Evolutionary conservation across 257 asterid species (phyloP).

Genomic region (Voacanga thouarsii): DNA sequence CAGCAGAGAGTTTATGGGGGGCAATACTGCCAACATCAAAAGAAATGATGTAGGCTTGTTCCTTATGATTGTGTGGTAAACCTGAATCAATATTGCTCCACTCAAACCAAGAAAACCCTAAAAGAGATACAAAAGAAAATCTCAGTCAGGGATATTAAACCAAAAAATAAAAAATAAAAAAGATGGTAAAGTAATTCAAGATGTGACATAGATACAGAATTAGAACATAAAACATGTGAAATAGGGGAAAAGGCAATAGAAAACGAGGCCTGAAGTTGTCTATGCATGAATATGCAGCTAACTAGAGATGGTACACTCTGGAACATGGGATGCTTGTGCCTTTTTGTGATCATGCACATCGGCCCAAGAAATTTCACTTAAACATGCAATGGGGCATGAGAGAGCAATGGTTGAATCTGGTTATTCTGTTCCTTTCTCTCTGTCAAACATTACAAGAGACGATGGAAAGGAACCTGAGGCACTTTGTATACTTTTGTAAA

Average conservation of each 20-base stretch:
- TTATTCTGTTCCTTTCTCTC: neutral
- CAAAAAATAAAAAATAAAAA: neutral
- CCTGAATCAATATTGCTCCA: slow-evolving; percentile 85
- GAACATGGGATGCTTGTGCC: neutral
- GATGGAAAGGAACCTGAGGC: neutral
- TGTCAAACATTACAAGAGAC: neutral
- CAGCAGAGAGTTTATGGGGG: slow-evolving; percentile 55
- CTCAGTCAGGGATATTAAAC: neutral
- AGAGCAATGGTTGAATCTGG: neutral
- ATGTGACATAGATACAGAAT: neutral
- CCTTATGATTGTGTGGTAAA: slow-evolving; percentile 59
- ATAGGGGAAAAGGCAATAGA: neutral
- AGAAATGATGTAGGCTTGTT: slow-evolving; percentile 60
- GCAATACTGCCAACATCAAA: slow-evolving; percentile 69
- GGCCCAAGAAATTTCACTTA: neutral
- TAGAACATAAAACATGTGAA: neutral
- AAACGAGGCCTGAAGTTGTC: neutral
- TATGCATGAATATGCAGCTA: neutral
- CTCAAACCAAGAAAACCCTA: slow-evolving; percentile 97
- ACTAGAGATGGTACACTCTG: neutral
- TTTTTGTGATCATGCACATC: neutral
- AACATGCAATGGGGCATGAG: neutral
- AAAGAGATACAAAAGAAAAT: slow-evolving; percentile 12
- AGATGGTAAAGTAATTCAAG: neutral
- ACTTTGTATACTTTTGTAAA: neutral